These are phyloP conservation scores for Pseudevernia furfuracea DNA, from an alignment of 495 filamentous ascomycete genomes.

Conservation along the genomic window DNA sequence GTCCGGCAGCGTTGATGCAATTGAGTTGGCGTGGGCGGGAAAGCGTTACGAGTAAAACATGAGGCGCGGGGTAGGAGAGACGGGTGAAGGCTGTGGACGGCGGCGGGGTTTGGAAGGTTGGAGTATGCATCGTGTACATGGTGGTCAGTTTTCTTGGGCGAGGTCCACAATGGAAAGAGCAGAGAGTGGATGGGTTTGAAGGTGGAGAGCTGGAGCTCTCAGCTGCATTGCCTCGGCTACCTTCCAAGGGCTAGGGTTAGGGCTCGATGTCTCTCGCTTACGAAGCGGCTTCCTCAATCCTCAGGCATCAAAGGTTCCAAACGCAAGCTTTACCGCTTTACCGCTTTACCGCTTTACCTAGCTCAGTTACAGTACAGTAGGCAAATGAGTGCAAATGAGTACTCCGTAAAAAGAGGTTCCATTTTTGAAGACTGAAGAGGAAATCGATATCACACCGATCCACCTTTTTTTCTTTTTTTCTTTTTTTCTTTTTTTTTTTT, in stretches of 20 bases:
- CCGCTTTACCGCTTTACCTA: too few relatives aligned
- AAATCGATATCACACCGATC: not conserved
- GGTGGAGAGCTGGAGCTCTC: not conserved
- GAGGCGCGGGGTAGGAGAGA: constrained; percentile 42
- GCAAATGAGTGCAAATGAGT: too few relatives aligned
- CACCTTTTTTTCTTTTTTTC: not conserved
- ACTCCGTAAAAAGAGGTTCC: too few relatives aligned
- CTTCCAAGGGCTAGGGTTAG: too few relatives aligned
- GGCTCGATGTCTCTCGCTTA: too few relatives aligned
- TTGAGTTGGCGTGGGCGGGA: constrained; percentile 42
- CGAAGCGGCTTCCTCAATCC: too few relatives aligned
- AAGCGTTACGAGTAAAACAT: constrained; percentile 44
- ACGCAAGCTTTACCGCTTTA: too few relatives aligned
- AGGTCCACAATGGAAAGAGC: not conserved
- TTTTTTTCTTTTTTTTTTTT: too few relatives aligned
- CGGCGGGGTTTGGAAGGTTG: constrained; percentile 33
- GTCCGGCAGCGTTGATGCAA: constrained; percentile 43
- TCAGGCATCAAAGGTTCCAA: too few relatives aligned
- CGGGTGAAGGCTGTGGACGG: constrained; percentile 34
- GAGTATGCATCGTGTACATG: constrained; percentile 4
- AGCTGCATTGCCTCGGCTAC: not conserved
- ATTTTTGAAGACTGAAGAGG: too few relatives aligned
- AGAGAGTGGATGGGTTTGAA: not conserved
- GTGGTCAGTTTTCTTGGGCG: not conserved
- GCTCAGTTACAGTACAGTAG: too few relatives aligned